Conservation (phyloP, 2,329 filamentous ascomycete genomes). For the Aspergillus versicolor region DNA sequence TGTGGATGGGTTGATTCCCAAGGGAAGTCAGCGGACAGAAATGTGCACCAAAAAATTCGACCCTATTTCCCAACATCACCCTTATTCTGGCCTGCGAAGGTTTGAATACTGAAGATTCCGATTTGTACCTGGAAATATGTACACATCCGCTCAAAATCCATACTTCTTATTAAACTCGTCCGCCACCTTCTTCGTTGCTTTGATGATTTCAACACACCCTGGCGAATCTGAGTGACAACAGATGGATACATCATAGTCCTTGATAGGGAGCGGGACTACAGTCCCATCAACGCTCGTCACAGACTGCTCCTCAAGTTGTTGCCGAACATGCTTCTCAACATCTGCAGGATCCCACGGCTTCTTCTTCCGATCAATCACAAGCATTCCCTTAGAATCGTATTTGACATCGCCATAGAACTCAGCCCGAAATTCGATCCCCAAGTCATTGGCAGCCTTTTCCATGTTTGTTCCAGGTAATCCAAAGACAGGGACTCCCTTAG, state of each 20-base stretch:
- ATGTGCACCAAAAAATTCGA: no score
- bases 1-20: no score
- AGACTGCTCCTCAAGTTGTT: slow-evolving; percentile 43
- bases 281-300: slow-evolving; percentile 45
- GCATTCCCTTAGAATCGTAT: slow-evolving; percentile 50
- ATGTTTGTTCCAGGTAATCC: slow-evolving; percentile 56
- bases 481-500: slow-evolving; percentile 52
- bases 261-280: slow-evolving; percentile 39
- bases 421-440: slow-evolving; percentile 54
- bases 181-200: slow-evolving; percentile 38
- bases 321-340: slow-evolving; percentile 42
- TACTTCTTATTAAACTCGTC: slow-evolving; percentile 44
- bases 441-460: slow-evolving; percentile 53
- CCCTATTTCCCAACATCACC: no score
- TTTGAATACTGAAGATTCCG: neutral
- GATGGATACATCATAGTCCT: slow-evolving; percentile 44
- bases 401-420: slow-evolving; percentile 59
- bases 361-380: slow-evolving; percentile 61
- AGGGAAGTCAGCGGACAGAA: no score
- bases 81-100: neutral
- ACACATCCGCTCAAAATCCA: slow-evolving; percentile 8
- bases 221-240: slow-evolving; percentile 52
- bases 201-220: slow-evolving; percentile 46
- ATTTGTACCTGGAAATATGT: neutral
- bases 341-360: slow-evolving; percentile 47